phyloP scores from a whole-genome alignment of 176 grass and related monocot genomes.

The Carex myosuroides region DNA sequence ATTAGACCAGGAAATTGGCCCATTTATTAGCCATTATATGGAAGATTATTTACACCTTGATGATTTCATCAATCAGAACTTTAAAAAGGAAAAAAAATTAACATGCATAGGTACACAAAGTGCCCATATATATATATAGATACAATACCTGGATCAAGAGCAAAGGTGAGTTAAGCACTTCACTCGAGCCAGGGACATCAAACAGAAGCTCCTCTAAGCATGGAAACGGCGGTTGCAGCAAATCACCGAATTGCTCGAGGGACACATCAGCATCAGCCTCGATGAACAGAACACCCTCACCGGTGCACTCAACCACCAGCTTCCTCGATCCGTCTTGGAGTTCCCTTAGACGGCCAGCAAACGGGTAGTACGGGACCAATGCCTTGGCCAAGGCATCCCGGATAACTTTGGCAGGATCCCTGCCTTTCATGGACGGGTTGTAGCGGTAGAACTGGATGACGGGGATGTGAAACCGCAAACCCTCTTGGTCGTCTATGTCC shows the following conservation, averaged over 20 bases:
- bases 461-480: constrained; percentile 72
- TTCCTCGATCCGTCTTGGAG: constrained; percentile 33
- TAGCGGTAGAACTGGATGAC: constrained; percentile 76
- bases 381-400: constrained; percentile 52
- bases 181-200: constrained; percentile 50
- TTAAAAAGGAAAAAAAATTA: neutral
- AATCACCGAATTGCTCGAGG: constrained; percentile 61
- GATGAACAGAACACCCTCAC: constrained; percentile 68
- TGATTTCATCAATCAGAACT: neutral
- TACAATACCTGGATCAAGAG: constrained; percentile 56
- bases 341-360: constrained; percentile 73
- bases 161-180: constrained; percentile 44
- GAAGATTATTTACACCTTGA: neutral
- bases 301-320: constrained; percentile 79
- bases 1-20: neutral
- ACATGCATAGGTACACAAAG: neutral
- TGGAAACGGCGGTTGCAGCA: constrained; percentile 65
- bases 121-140: neutral
- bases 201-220: constrained; percentile 59
- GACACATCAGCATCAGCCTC: constrained; percentile 65
- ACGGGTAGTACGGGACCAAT: constrained; percentile 74
- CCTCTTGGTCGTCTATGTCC: constrained; percentile 89
- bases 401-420: constrained; percentile 50
- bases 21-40: neutral
- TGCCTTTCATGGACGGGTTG: constrained; percentile 15